Evolutionary conservation across 106 monocot genomes (phyloP).

Genomic region (Phalaenopsis aphrodite): DNA sequence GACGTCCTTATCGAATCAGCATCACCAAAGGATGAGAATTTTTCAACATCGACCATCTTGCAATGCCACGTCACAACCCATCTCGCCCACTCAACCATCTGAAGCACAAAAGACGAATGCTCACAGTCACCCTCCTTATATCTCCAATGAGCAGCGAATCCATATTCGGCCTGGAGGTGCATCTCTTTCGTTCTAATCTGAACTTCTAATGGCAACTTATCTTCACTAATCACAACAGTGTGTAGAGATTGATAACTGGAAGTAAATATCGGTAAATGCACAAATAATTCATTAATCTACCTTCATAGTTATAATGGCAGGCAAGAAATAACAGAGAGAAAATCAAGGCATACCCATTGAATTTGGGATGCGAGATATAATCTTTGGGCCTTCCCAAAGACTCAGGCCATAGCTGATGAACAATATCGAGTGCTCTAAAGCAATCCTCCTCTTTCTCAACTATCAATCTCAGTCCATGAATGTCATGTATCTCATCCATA

Average conservation of each 20-base stretch:
- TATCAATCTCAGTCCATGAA: slow-evolving; percentile 74
- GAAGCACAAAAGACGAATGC: slow-evolving; percentile 51
- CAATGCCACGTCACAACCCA: slow-evolving; percentile 79
- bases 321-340: neutral
- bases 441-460: slow-evolving; percentile 80
- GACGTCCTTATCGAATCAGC: slow-evolving; percentile 24
- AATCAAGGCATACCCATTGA: slow-evolving; percentile 54
- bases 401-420: slow-evolving; percentile 71
- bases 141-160: slow-evolving; percentile 89
- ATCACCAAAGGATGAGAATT: slow-evolving; percentile 14
- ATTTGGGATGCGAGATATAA: slow-evolving; percentile 72
- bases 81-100: slow-evolving; percentile 89
- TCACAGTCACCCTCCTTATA: slow-evolving; percentile 65
- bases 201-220: slow-evolving; percentile 59
- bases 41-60: slow-evolving; percentile 39
- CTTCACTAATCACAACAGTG: slow-evolving; percentile 28
- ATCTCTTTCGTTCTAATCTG: slow-evolving; percentile 92
- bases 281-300: neutral
- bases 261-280: neutral
- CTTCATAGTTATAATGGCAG: neutral
- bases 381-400: slow-evolving; percentile 63
- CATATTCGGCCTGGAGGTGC: slow-evolving; percentile 85
- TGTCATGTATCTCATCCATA: slow-evolving; percentile 84
- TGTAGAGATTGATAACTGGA: slow-evolving; percentile 71
- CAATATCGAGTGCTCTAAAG: slow-evolving; percentile 51